Evolutionary conservation across 305 asterid species (phyloP).

Genomic region (Fraxinus platypoda): DNA sequence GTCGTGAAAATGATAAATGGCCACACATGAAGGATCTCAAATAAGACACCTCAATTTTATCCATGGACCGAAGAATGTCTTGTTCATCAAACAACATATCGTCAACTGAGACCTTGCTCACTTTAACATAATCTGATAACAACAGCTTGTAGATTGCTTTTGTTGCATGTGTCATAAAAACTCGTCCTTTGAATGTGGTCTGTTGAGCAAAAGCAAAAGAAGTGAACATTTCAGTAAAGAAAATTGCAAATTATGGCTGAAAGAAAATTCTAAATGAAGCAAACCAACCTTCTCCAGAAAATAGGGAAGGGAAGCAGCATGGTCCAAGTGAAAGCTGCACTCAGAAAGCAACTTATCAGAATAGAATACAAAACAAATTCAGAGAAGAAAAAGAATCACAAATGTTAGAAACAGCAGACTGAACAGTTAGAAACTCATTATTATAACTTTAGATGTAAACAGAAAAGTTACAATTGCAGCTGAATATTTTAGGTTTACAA

Average conservation of each 20-base stretch:
- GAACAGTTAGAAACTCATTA: background rate
- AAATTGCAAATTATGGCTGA: slow-evolving; percentile 19
- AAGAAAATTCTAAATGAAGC: slow-evolving; percentile 20
- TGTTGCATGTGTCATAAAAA: slow-evolving; percentile 98
- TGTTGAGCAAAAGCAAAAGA: slow-evolving; percentile 35
- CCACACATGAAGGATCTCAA: background rate
- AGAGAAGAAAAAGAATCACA: slow-evolving; percentile 20
- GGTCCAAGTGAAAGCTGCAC: slow-evolving; percentile 98
- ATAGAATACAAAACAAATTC: slow-evolving; percentile 13
- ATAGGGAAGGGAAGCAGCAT: slow-evolving; percentile 99
- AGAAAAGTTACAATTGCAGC: background rate
- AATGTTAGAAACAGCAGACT: background rate
- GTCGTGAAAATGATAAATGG: slow-evolving; percentile 24
- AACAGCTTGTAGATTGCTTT: slow-evolving; percentile 94
- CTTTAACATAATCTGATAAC: slow-evolving; percentile 89
- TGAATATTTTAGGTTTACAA: background rate
- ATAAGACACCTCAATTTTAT: slow-evolving; percentile 69
- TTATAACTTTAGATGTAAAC: background rate
- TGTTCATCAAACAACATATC: slow-evolving; percentile 92
- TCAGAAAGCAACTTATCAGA: slow-evolving; percentile 15
- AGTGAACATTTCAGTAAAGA: slow-evolving; percentile 13
- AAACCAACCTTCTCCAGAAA: slow-evolving; percentile 82
- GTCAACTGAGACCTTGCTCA: slow-evolving; percentile 97
- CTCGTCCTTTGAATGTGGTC: slow-evolving; percentile 90
- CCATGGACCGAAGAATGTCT: slow-evolving; percentile 81